Evolutionary conservation across 2,329 filamentous ascomycete genomes (phyloP), one percentile per base, ranked within the genome.

Genomic region (Hypoxylon sp.): DNA sequence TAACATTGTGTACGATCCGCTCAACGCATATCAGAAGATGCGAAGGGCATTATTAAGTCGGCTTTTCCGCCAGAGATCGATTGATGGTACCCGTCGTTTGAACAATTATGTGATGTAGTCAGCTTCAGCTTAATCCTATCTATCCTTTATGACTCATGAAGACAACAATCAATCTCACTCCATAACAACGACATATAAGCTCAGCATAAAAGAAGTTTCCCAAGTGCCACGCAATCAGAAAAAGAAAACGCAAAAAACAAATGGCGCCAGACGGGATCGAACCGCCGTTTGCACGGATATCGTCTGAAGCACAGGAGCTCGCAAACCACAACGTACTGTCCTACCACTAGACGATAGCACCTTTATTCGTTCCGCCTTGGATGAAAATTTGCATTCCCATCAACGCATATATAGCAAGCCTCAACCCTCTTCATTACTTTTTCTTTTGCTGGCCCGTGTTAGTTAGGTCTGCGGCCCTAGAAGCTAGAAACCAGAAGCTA

Each of bases 341-440:
- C 56, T 60, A 25, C 61, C 55, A 60, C 55, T 51, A 64, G 61
- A 64, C 61, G 55, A 64, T 56, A 19, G 51, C 54, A 50, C 56
- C 45, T 34, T 37, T 37, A 5, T 5, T n/a, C 25, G 6, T 5
- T 30, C 34, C 2, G 23, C n/a, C 27, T 46, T 25, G 16, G 16
- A 29, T 51, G 25, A 45, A 50, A 50, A 23, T 61, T 29, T 43
- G 5, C 11, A 25, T 2, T 55, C 23, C 8, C 19, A 50, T 8
- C 19, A 27, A 30, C 6, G 4, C 46, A 46, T 60, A 60, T 25
- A 25, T 47, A 19, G 37, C 8, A 16, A 5, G 16, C 37, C 6
- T 7, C 25, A 27, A 27, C n/a, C n/a, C n/a, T n/a, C n/a, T n/a
- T 27, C 25, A 27, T 27, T 6, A 27, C 25, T 6, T 27, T 27